Evolutionary conservation across 768 basidiomycete species (phyloP).

Genomic region (Suillus decipiens): DNA sequence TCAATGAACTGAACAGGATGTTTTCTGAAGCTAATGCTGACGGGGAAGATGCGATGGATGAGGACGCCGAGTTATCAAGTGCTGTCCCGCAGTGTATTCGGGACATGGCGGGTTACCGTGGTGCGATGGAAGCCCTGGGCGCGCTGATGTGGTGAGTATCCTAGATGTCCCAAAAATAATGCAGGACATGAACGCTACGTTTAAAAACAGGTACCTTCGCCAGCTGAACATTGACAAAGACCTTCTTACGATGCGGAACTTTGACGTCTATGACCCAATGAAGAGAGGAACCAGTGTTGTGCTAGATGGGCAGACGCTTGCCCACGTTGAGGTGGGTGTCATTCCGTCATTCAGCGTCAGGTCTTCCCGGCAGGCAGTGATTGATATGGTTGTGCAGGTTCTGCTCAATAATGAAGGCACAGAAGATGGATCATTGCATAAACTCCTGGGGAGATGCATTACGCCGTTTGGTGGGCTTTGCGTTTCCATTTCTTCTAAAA

Average conservation of each 20-base stretch:
- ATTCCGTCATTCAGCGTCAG: not conserved
- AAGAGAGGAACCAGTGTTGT: slow-evolving; percentile 82
- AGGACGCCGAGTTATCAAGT: slow-evolving; percentile 37
- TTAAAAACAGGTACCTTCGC: slow-evolving; percentile 67
- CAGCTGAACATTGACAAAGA: slow-evolving; percentile 97
- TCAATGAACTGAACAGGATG: slow-evolving; percentile 65
- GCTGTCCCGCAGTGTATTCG: slow-evolving; percentile 72
- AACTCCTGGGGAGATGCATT: slow-evolving; percentile 78
- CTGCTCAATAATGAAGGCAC: slow-evolving; percentile 93
- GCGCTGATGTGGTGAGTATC: slow-evolving; percentile 81
- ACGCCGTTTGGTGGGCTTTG: slow-evolving; percentile 82
- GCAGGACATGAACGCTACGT: not conserved
- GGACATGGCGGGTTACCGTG: slow-evolving; percentile 61
- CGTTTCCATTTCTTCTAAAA: slow-evolving; percentile 11
- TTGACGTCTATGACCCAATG: slow-evolving; percentile 97
- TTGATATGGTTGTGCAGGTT: slow-evolving; percentile 47
- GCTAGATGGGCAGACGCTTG: slow-evolving; percentile 92
- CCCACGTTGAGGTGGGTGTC: slow-evolving; percentile 81
- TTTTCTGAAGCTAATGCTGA: slow-evolving; percentile 46
- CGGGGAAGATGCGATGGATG: slow-evolving; percentile 47
- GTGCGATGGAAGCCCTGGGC: slow-evolving; percentile 85
- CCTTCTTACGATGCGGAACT: slow-evolving; percentile 93
- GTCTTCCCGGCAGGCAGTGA: not conserved
- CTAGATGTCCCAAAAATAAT: not conserved
- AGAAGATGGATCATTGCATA: slow-evolving; percentile 85